These are phyloP conservation scores for Hyaloscypha hepaticicola DNA, from an alignment of 495 filamentous ascomycete species.

Conservation along the genomic window DNA sequence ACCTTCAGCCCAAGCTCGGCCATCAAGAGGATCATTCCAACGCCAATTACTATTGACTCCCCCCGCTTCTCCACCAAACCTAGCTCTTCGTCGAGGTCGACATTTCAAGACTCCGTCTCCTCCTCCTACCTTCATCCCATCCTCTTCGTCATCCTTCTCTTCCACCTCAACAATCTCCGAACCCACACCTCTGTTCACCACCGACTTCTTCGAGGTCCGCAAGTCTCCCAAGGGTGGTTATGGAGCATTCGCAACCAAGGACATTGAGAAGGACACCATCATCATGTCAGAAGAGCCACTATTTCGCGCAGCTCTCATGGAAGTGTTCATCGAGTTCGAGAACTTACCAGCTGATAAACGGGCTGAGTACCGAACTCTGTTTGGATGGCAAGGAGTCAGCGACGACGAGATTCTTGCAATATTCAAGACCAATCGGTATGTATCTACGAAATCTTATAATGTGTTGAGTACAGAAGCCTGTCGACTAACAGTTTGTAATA, in stretches of 20 bases:
- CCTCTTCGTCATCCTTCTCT: conserved; percentile 1
- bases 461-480: neutral
- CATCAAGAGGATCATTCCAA: neutral
- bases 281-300: conserved; percentile 25
- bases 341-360: conserved; percentile 14
- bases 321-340: conserved; percentile 18
- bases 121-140: neutral
- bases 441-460: neutral
- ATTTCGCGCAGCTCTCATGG: conserved; percentile 7
- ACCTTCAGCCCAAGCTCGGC: neutral
- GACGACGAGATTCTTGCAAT: conserved; percentile 13
- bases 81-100: neutral
- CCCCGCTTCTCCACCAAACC: neutral
- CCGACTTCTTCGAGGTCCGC: conserved; percentile 26
- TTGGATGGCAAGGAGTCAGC: neutral
- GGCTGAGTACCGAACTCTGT: conserved; percentile 14
- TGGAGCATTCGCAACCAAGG: conserved; percentile 24
- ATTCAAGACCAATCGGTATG: conserved; percentile 30
- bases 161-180: neutral
- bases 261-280: conserved; percentile 21
- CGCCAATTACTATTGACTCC: neutral
- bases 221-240: conserved; percentile 22
- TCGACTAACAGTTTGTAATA: neutral
- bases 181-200: conserved; percentile 15
- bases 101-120: neutral